A percentile compares a stretch with the other conserved stretches of the same genome.
Evolutionary conservation across 306 rosid species (phyloP).

Genomic region (Gleditsia sinensis): DNA sequence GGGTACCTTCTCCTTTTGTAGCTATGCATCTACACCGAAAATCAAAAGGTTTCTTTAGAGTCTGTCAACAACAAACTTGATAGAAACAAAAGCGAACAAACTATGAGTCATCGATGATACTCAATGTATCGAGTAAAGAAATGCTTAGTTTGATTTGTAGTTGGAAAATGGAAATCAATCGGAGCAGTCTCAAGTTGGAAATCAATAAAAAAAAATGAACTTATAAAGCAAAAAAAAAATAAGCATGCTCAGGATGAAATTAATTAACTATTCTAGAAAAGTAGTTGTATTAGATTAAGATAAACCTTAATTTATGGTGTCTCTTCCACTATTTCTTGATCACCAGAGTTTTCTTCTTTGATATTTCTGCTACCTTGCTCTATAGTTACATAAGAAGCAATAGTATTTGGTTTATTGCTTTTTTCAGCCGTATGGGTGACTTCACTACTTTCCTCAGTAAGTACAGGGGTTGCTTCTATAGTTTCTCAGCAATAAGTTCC

Average conservation of each 20-base stretch:
- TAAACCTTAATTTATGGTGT: slow-evolving; percentile 76
- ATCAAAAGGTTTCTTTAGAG: background rate
- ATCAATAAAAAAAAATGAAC: slow-evolving; percentile 32
- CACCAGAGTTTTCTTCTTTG: slow-evolving; percentile 48
- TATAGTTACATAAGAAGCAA: slow-evolving; percentile 22
- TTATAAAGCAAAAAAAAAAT: background rate
- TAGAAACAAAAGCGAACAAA: slow-evolving; percentile 17
- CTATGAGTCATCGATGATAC: slow-evolving; percentile 68
- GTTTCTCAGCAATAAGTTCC: slow-evolving; percentile 48
- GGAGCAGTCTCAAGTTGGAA: slow-evolving; percentile 96
- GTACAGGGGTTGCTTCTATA: slow-evolving; percentile 45
- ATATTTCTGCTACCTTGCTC: slow-evolving; percentile 56
- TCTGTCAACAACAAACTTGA: slow-evolving; percentile 10
- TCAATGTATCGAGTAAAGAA: slow-evolving; percentile 94
- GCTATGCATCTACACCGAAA: slow-evolving; percentile 66
- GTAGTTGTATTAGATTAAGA: slow-evolving; percentile 11
- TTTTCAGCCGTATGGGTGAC: slow-evolving; percentile 44
- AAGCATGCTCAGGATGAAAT: background rate
- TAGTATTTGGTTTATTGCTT: slow-evolving; percentile 31
- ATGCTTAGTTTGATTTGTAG: slow-evolving; percentile 97
- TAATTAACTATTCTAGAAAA: background rate
- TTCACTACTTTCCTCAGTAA: slow-evolving; percentile 53
- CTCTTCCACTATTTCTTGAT: slow-evolving; percentile 68
- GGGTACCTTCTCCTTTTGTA: slow-evolving; percentile 88
- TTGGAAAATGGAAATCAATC: slow-evolving; percentile 92